A percentile compares a stretch with the other conserved stretches of the same genome.
These are phyloP conservation scores for Clausena lansium DNA, from an alignment of 345 rosid species.

Conservation along the genomic window DNA sequence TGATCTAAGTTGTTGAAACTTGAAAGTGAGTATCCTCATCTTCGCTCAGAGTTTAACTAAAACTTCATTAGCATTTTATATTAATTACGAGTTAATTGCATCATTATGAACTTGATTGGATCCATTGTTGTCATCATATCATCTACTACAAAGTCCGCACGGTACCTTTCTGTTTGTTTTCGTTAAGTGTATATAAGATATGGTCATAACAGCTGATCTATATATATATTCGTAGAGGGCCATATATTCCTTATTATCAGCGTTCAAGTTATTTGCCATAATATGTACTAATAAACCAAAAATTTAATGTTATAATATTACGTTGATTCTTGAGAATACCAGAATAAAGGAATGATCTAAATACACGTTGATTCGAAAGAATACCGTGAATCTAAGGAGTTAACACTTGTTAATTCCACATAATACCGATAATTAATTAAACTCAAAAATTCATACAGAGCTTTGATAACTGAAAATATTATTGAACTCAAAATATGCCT, in stretches of 20 bases:
- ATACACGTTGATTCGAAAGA: no score
- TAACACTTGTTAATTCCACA: no score
- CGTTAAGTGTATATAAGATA: background rate
- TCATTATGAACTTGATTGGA: background rate
- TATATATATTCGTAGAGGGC: background rate
- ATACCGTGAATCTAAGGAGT: no score
- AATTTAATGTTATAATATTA: no score
- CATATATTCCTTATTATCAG: background rate
- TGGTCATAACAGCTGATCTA: background rate
- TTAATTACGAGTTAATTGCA: background rate
- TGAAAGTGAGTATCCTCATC: background rate
- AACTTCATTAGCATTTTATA: background rate
- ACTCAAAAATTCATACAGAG: no score
- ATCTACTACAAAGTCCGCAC: background rate
- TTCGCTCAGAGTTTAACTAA: background rate
- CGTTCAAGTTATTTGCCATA: no score
- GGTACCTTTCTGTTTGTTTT: background rate
- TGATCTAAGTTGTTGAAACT: slow-evolving; percentile 1
- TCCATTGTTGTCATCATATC: background rate
- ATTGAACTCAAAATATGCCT: no score
- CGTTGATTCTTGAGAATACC: no score
- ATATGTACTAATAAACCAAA: no score
- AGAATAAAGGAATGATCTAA: no score
- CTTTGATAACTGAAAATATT: no score
- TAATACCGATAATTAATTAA: no score